Evolutionary conservation across 1,284 basidiomycete genomes (phyloP).

Genomic region (Sutorius eximius): DNA sequence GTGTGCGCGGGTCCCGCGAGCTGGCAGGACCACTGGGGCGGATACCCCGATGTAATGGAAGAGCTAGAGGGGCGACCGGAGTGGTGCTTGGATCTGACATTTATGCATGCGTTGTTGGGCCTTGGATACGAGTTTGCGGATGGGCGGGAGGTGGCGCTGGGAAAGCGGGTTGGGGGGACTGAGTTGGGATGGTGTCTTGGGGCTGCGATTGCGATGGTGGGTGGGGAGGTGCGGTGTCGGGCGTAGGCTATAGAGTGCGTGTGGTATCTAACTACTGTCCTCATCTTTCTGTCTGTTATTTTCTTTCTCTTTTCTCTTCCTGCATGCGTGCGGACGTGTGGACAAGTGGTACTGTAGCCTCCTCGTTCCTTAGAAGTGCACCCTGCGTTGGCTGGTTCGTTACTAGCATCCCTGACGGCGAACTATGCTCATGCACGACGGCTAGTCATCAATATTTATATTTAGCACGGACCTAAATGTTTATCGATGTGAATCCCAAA

Average conservation of each 20-base stretch:
- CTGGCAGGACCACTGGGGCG: slow-evolving; percentile 62
- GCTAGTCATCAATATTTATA: no score
- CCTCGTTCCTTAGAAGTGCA: no score
- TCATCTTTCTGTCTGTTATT: no score
- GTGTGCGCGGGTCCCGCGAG: slow-evolving; percentile 14
- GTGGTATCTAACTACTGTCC: not conserved
- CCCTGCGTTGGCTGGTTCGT: no score
- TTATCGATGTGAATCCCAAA: no score
- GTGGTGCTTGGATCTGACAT: slow-evolving; percentile 94
- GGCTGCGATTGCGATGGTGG: slow-evolving; percentile 77
- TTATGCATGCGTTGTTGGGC: slow-evolving; percentile 86
- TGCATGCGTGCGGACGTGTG: no score
- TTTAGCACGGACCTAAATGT: no score
- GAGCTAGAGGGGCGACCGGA: slow-evolving; percentile 87
- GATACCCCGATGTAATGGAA: slow-evolving; percentile 55
- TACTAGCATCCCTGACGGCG: no score
- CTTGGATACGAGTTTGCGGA: slow-evolving; percentile 82
- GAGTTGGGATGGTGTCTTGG: slow-evolving; percentile 96
- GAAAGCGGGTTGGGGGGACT: slow-evolving; percentile 87
- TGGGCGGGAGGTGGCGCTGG: slow-evolving; percentile 69
- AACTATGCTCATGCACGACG: no score
- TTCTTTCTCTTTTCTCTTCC: no score
- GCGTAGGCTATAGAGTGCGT: slow-evolving; percentile 24
- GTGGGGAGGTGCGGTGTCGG: slow-evolving; percentile 56
- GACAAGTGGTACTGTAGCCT: no score